phyloP scores from a whole-genome alignment of 208 protist genomes.

The Plasmodiophora brassicae region DNA sequence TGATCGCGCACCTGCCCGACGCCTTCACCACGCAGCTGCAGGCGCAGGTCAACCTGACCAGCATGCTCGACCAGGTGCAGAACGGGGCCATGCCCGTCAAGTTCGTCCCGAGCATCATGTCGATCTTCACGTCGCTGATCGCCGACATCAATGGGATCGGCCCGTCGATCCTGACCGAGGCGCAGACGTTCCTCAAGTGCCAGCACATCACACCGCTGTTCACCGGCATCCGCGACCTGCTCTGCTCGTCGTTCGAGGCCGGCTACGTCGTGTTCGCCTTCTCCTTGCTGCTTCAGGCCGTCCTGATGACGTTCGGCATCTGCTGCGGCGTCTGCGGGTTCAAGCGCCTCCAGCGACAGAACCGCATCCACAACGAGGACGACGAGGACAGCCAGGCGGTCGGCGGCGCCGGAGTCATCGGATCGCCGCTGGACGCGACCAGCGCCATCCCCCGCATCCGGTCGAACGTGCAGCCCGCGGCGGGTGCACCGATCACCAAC shows the following conservation, averaged over 20 bases:
- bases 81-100: no score
- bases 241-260: not conserved
- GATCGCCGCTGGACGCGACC: no score
- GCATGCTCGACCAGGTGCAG: no score
- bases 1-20: not conserved
- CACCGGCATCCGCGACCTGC: not conserved
- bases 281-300: not conserved
- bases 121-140: no score
- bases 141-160: not conserved
- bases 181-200: not conserved
- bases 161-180: not conserved
- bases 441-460: no score
- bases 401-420: no score
- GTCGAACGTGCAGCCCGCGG: no score
- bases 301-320: not conserved
- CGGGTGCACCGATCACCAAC: no score
- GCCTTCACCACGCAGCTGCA: no score
- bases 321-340: constrained; percentile 3
- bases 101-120: not conserved
- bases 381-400: not conserved
- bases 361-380: not conserved
- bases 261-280: not conserved
- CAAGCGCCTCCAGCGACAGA: constrained; percentile 20
- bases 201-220: not conserved
- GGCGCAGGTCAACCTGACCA: no score